These are phyloP conservation scores for Daucus carota DNA, from an alignment of 129 eudicot species.

Conservation along the genomic window DH1_v3.0 NC_030385.2:42056501-42057000, in stretches of 20 bases:
- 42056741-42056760: neutral
- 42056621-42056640: neutral
- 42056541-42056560: constrained; percentile 38
- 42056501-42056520: constrained; percentile 75
- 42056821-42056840: too few species aligned
- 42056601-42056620: neutral
- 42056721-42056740: neutral
- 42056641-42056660: neutral
- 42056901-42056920: too few species aligned
- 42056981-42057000: too few species aligned
- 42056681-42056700: neutral
- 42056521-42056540: constrained; percentile 59
- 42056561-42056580: constrained; percentile 46
- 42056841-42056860: too few species aligned
- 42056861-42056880: too few species aligned
- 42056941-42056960: too few species aligned
- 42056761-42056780: neutral
- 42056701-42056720: neutral
- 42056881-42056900: too few species aligned
- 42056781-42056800: neutral
- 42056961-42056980: too few species aligned
- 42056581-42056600: constrained; percentile 63
- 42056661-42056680: neutral
- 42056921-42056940: too few species aligned
- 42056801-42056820: too few species aligned